Conservation (phyloP, 1,139 yeast species). For the Hemisphaericaspora xylanilytica region DNA sequence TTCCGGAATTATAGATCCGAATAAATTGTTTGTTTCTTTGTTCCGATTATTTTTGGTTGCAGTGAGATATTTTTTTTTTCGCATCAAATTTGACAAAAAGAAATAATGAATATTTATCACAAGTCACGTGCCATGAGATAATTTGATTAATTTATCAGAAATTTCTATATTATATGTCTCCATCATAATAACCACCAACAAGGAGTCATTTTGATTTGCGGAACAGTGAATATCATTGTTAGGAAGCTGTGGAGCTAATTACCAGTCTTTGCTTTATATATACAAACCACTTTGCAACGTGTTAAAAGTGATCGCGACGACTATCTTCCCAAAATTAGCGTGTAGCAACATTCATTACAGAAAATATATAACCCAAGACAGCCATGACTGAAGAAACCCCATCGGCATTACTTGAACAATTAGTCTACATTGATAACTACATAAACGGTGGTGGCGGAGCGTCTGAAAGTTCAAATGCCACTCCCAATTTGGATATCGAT, state of each 20-base stretch:
- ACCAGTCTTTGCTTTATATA: neutral
- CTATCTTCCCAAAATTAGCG: too few relatives aligned
- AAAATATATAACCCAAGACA: constrained; percentile 5
- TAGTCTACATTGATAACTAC: constrained; percentile 73
- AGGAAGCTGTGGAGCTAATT: constrained; percentile 2
- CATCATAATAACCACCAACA: too few relatives aligned
- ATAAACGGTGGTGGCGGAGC: constrained; percentile 42
- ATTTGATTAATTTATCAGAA: neutral
- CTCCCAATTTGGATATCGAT: constrained; percentile 51
- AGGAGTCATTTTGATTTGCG: too few relatives aligned
- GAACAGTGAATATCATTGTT: neutral
- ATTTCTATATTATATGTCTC: too few relatives aligned
- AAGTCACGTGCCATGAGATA: constrained; percentile 6
- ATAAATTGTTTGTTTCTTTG: too few relatives aligned
- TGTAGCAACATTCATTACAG: too few relatives aligned
- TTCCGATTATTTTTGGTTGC: too few relatives aligned
- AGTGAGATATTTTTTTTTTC: neutral
- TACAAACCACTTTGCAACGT: too few relatives aligned
- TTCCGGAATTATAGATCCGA: too few relatives aligned
- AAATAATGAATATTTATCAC: constrained; percentile 2
- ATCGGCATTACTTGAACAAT: constrained; percentile 67
- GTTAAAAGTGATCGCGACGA: too few relatives aligned
- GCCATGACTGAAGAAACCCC: constrained; percentile 40
- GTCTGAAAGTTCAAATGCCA: constrained; percentile 12
- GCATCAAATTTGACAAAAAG: too few relatives aligned